Conservation (phyloP, 768 basidiomycete genomes). For the Mycena latifolia region DNA sequence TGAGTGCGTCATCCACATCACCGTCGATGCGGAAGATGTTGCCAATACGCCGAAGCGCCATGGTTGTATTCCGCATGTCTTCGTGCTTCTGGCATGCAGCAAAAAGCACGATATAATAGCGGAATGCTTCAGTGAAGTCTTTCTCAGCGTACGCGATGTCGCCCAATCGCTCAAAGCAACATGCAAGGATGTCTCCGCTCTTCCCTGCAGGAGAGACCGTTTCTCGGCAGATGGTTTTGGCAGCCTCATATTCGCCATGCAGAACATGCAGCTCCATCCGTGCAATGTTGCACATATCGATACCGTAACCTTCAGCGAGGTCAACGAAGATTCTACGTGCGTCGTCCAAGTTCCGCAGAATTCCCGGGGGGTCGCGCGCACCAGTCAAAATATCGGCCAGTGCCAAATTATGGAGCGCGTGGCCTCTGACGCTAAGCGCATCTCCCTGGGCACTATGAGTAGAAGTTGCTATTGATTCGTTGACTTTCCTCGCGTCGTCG, state of each 20-base stretch:
- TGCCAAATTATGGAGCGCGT: no score
- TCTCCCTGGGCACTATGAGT: background rate
- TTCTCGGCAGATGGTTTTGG: background rate
- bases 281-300: constrained; percentile 5
- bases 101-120: constrained; percentile 3
- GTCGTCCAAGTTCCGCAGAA: background rate
- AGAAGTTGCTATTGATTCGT: background rate
- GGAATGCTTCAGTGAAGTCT: background rate
- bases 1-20: no score
- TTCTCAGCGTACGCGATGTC: constrained; percentile 1
- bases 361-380: background rate
- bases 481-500: background rate
- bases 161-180: constrained; percentile 3
- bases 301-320: background rate
- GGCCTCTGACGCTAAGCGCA: background rate
- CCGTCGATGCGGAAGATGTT: no score
- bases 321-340: constrained; percentile 4
- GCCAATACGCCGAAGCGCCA: no score
- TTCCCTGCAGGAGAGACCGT: background rate
- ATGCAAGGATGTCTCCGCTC: constrained; percentile 7
- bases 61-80: no score
- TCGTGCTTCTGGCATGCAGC: constrained; percentile 3
- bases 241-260: background rate
- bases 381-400: background rate
- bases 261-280: constrained; percentile 3